A percentile compares a stretch with the other conserved stretches of the same genome.
phyloP scores from a whole-genome alignment of 2,329 filamentous ascomycete genomes.

The Trichoderma sp. region DNA sequence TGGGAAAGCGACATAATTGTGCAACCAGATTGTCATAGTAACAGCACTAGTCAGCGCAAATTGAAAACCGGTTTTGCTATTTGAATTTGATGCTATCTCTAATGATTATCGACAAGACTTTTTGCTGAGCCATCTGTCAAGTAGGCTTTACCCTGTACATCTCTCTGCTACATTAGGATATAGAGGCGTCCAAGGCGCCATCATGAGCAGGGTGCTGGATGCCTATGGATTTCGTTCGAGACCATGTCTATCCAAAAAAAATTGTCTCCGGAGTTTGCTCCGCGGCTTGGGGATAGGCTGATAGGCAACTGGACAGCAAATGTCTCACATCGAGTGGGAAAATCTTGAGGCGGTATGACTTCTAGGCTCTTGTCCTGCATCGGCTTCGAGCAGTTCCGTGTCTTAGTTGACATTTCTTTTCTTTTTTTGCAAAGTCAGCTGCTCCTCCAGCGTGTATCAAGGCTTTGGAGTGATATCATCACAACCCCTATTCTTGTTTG shows the following conservation, averaged over 20 bases:
- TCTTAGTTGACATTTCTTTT: background rate
- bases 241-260: background rate
- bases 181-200: background rate
- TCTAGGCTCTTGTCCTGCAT: background rate
- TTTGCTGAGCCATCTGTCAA: background rate
- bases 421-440: background rate
- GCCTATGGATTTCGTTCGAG: background rate
- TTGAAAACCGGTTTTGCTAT: background rate
- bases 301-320: background rate
- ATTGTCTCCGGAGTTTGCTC: background rate
- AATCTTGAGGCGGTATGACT: background rate
- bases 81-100: background rate
- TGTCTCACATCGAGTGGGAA: background rate
- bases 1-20: background rate
- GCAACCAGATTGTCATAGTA: background rate
- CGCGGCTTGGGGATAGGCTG: background rate
- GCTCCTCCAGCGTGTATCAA: background rate
- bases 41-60: background rate
- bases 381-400: background rate
- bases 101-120: background rate
- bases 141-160: background rate
- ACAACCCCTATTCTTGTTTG: background rate
- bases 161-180: background rate
- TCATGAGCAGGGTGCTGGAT: background rate
- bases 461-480: background rate